Base-by-base conservation (phyloP, 768 basidiomycete species). In the Xerocomellus dryophilus region DNA sequence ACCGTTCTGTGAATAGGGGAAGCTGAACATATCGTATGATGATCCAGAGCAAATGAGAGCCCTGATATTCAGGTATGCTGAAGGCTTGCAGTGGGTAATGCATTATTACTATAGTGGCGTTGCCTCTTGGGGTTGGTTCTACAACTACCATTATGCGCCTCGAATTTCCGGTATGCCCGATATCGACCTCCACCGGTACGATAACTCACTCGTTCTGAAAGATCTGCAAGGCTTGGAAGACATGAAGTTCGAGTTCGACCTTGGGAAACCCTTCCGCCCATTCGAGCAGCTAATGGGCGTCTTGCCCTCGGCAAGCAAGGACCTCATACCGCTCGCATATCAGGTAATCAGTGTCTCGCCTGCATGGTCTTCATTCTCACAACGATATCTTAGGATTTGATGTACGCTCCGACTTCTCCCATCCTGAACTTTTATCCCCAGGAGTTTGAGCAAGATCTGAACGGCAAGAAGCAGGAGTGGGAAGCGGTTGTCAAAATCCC, bases 261-360 rank as follows among this genome's bases (percentile, higher is more conserved):
- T 97, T 15, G 97, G 94, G 5, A 81, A 72, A 56, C 97, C 97
- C 0, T 98, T 98, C 78, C 81, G 74, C 52, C 96, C 97, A 1
- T 98, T 86, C 66, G 88, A 98, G 68, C 97, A 99, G 66, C 77
- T 99, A 38, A 98, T 99, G 97, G 96, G 97, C 56, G 97, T 99
- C 20, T 73, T 99, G 31, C 97, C 97, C 0, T 83, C 81, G 8
- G 94, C 94, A 2, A 96, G 93, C 71, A 86, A 80, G 71, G 90
- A 90, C 25, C 88, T 90, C 53, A 85, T 99, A 49, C 97, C 97
- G 0, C 32, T 68, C n/a, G 90, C 93, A 0, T 98, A 88, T 71
- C 80, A 82, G 75, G 93, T 95, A 61, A 43, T 10, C n/a, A 39
- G 11, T 31, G 34, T 53, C 29, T 53, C 18, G 23, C 53, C 8